These are phyloP conservation scores for Pseudoperonospora humuli DNA, from an alignment of 352 stramenopile genomes.

Conservation along the genomic window DNA sequence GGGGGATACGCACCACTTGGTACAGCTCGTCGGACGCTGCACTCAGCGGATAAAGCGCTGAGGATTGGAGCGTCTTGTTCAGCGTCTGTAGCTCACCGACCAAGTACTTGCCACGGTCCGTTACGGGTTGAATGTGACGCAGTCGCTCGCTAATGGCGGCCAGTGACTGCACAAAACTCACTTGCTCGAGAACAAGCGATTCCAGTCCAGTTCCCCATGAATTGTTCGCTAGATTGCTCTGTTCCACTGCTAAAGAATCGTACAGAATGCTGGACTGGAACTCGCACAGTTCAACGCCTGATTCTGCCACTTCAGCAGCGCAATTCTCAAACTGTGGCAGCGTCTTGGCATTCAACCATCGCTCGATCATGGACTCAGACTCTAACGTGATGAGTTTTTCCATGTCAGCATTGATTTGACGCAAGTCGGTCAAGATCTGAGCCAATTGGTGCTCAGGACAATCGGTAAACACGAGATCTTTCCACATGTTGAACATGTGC, in stretches of 20 bases:
- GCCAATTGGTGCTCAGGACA: slow-evolving; percentile 47
- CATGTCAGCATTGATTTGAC: slow-evolving; percentile 24
- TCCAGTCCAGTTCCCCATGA: slow-evolving; percentile 28
- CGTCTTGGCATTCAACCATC: slow-evolving; percentile 49
- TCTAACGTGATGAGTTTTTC: slow-evolving; percentile 42
- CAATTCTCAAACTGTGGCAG: slow-evolving; percentile 44
- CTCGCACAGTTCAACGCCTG: slow-evolving; percentile 49
- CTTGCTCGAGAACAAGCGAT: slow-evolving; percentile 62
- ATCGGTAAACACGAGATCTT: slow-evolving; percentile 49
- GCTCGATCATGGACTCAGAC: slow-evolving; percentile 41
- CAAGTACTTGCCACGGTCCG: slow-evolving; percentile 40
- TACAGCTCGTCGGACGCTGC: slow-evolving; percentile 64
- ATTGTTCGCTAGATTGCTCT: slow-evolving; percentile 5
- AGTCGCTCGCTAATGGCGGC: slow-evolving; percentile 63
- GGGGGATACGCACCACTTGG: slow-evolving; percentile 63
- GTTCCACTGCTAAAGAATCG: slow-evolving; percentile 39
- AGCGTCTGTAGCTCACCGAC: slow-evolving; percentile 39
- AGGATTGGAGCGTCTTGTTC: slow-evolving; percentile 47
- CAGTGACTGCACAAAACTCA: slow-evolving; percentile 65
- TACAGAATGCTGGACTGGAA: slow-evolving; percentile 71
- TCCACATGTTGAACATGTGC: slow-evolving; percentile 40
- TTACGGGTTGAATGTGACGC: slow-evolving; percentile 53
- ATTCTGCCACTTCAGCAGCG: slow-evolving; percentile 34
- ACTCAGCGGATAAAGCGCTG: slow-evolving; percentile 65
- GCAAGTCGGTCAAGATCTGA: slow-evolving; percentile 38